Conservation (phyloP, 805 yeast species). For the Hanseniaspora hatyaiensis region DNA sequence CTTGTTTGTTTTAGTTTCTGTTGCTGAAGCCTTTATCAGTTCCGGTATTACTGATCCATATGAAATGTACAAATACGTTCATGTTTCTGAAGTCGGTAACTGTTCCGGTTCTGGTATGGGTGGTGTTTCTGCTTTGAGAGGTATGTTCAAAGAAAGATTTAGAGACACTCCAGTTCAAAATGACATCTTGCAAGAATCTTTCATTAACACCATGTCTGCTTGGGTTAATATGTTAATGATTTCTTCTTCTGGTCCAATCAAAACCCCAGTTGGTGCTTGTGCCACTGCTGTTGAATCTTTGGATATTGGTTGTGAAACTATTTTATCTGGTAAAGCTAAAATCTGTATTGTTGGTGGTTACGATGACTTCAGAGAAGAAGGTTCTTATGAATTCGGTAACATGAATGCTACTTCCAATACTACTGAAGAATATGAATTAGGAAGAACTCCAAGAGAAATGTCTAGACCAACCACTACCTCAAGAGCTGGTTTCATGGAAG, state of each 20-base stretch:
- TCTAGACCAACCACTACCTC: constrained; percentile 95
- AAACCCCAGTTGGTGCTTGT: constrained; percentile 99
- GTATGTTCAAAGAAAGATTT: constrained; percentile 94
- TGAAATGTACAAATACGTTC: constrained; percentile 96
- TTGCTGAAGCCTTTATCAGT: constrained; percentile 84
- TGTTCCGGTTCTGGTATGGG: constrained; percentile 99
- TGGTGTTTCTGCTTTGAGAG: constrained; percentile 93
- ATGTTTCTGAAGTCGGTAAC: constrained; percentile 96
- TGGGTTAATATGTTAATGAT: constrained; percentile 98
- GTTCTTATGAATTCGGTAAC: constrained; percentile 93
- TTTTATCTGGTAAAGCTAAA: constrained; percentile 87
- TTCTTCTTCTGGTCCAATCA: constrained; percentile 96
- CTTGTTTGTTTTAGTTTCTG: constrained; percentile 80
- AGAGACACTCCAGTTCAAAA: constrained; percentile 90
- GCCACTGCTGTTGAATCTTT: constrained; percentile 98
- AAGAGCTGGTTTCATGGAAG: constrained; percentile 97
- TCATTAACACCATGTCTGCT: constrained; percentile 97
- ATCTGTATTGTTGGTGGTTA: constrained; percentile 96
- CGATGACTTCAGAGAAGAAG: constrained; percentile 99
- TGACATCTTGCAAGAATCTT: constrained; percentile 94
- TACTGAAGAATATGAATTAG: constrained; percentile 75
- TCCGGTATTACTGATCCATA: constrained; percentile 97
- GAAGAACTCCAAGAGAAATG: constrained; percentile 97
- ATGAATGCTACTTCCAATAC: constrained; percentile 97
- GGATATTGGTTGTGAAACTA: constrained; percentile 90